Evolutionary conservation across 2,329 filamentous ascomycete species (phyloP).

Genomic region (Apiospora koreana): DNA sequence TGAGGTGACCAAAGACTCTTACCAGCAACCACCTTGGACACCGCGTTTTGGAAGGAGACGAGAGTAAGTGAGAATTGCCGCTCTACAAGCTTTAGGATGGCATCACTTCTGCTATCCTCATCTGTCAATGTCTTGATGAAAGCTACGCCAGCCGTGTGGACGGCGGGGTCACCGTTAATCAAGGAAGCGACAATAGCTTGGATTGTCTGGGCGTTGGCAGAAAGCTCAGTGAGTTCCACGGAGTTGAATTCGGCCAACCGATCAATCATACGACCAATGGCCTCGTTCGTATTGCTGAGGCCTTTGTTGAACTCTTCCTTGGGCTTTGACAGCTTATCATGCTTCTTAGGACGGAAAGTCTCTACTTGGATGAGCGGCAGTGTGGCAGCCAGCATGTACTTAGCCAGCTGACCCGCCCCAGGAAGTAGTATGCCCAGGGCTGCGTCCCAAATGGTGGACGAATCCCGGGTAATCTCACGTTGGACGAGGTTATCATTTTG

Average conservation of each 20-base stretch:
- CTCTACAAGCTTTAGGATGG: conserved; percentile 48
- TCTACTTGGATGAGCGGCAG: conserved; percentile 74
- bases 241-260: conserved; percentile 75
- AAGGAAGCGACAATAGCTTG: conserved; percentile 77
- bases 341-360: conserved; percentile 62
- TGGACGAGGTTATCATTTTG: conserved; percentile 57
- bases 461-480: conserved; percentile 68
- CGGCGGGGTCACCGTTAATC: conserved; percentile 76
- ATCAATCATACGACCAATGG: conserved; percentile 75
- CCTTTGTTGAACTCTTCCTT: conserved; percentile 78
- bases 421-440: conserved; percentile 69
- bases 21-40: conserved; percentile 40
- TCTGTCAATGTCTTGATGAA: conserved; percentile 81
- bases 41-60: conserved; percentile 44
- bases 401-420: conserved; percentile 71
- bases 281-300: conserved; percentile 55
- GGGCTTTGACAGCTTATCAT: conserved; percentile 37
- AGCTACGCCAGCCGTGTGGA: conserved; percentile 79
- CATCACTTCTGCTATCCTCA: conserved; percentile 56
- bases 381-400: conserved; percentile 70
- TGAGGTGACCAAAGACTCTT: conserved; percentile 58
- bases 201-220: conserved; percentile 66
- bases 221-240: conserved; percentile 68
- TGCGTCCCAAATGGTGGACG: conserved; percentile 75
- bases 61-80: conserved; percentile 46